Percentiles rank a stretch among this genome's conserved stretches.
phyloP scores from a whole-genome alignment of 208 protist genomes.

The Crithidia sp. region DNA sequence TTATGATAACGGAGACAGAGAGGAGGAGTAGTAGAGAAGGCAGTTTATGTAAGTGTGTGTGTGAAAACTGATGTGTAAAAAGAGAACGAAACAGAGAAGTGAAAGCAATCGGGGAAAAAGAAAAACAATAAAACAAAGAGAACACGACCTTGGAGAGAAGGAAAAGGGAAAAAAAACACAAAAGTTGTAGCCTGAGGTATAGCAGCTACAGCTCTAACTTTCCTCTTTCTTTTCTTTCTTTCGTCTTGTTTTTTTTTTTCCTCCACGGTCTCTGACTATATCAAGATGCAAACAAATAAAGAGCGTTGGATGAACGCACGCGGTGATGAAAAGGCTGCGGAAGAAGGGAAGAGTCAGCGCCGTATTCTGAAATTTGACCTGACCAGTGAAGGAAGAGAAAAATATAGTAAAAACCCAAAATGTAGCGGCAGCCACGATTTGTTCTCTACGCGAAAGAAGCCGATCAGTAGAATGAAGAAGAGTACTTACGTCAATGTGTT shows the following conservation, averaged over 20 bases:
- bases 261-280: background rate
- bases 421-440: background rate
- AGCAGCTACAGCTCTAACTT: constrained; percentile 5
- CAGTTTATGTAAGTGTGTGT: background rate
- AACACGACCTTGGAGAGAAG: background rate
- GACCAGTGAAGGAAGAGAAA: background rate
- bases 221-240: background rate
- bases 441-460: constrained; percentile 6
- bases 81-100: background rate
- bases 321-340: too few relatives aligned
- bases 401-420: constrained; percentile 3
- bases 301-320: background rate
- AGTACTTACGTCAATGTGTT: constrained; percentile 16
- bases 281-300: background rate
- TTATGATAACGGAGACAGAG: background rate
- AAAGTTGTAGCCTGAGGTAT: background rate
- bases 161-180: background rate
- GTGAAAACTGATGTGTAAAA: background rate
- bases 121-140: background rate
- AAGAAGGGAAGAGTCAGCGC: too few relatives aligned
- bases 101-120: constrained; percentile 2
- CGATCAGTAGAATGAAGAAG: constrained; percentile 6
- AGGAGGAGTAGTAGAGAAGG: background rate
- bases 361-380: too few relatives aligned
- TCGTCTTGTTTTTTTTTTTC: background rate